phyloP scores from a whole-genome alignment of 2,329 filamentous ascomycete species.

The Akanthomyces muscarius region DNA sequence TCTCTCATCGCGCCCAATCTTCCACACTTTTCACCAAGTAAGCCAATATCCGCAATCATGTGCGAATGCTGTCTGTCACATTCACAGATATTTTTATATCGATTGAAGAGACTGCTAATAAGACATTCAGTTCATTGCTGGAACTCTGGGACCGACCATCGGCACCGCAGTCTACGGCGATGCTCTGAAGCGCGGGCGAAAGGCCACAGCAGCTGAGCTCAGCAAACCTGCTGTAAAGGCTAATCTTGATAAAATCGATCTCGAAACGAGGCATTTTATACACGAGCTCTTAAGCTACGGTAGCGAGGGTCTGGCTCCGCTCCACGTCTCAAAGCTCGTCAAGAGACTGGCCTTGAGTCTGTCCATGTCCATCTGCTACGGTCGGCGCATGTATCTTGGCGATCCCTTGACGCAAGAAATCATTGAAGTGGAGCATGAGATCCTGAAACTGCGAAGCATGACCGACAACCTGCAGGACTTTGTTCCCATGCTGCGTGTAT shows the following conservation, averaged over 20 bases:
- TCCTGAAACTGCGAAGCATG: slow-evolving; percentile 11
- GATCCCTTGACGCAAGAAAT: slow-evolving; percentile 7
- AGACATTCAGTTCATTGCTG: slow-evolving; percentile 1
- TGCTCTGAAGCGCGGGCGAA: slow-evolving; percentile 4
- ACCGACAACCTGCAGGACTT: slow-evolving; percentile 12
- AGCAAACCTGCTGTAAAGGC: slow-evolving; percentile 12
- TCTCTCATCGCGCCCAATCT: slow-evolving; percentile 4
- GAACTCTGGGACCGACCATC: slow-evolving; percentile 7
- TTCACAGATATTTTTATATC: too few relatives aligned
- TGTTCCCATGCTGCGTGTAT: slow-evolving; percentile 1
- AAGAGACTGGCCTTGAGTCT: slow-evolving; percentile 5
- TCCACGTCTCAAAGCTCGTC: slow-evolving; percentile 2
- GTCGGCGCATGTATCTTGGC: slow-evolving; percentile 8
- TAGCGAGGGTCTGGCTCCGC: neutral
- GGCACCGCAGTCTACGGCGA: slow-evolving; percentile 7
- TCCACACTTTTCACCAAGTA: slow-evolving; percentile 12
- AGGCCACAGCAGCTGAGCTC: slow-evolving; percentile 9
- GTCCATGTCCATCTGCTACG: slow-evolving; percentile 13
- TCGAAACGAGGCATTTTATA: slow-evolving; percentile 4
- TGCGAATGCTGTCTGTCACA: neutral
- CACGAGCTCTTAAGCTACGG: slow-evolving; percentile 11
- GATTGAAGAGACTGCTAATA: neutral
- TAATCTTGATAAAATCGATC: slow-evolving; percentile 8
- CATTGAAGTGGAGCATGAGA: slow-evolving; percentile 10
- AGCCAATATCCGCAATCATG: neutral